Evolutionary conservation across 164 flowering plant genomes (phyloP).

Genomic region (Euptelea pleiosperma): DNA sequence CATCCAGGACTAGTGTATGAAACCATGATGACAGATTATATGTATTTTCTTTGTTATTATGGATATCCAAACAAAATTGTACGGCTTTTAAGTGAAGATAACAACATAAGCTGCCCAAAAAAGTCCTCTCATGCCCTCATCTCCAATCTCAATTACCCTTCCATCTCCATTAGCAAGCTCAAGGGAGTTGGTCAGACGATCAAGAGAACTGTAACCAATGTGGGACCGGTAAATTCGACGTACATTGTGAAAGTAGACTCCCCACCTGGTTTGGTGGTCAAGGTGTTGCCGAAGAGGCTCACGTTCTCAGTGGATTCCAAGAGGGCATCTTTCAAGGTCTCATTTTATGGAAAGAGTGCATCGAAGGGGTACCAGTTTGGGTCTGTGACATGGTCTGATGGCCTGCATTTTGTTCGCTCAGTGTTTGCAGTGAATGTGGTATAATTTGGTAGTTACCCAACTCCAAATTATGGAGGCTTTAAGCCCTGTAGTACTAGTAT

Average conservation of each 20-base stretch:
- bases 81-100: slow-evolving; percentile 35
- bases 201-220: slow-evolving; percentile 50
- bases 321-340: slow-evolving; percentile 38
- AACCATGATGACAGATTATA: slow-evolving; percentile 42
- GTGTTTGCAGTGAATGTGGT: slow-evolving; percentile 56
- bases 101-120: slow-evolving; percentile 51
- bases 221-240: slow-evolving; percentile 43
- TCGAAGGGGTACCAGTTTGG: slow-evolving; percentile 44
- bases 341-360: slow-evolving; percentile 40
- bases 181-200: slow-evolving; percentile 15
- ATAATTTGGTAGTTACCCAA: slow-evolving; percentile 16
- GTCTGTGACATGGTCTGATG: slow-evolving; percentile 65
- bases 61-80: slow-evolving; percentile 46
- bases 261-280: slow-evolving; percentile 40
- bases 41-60: slow-evolving; percentile 56
- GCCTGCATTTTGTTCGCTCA: slow-evolving; percentile 40
- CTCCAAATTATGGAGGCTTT: too few relatives aligned
- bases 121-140: slow-evolving; percentile 36
- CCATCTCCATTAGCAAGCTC: slow-evolving; percentile 55
- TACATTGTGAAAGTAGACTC: slow-evolving; percentile 38
- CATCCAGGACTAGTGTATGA: too few relatives aligned
- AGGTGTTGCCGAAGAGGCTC: slow-evolving; percentile 46
- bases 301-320: slow-evolving; percentile 22
- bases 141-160: slow-evolving; percentile 61
- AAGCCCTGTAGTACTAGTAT: too few relatives aligned